Evolutionary conservation across 495 filamentous ascomycete genomes (phyloP).

Genomic region (Beverwykella pulmonaria): DNA sequence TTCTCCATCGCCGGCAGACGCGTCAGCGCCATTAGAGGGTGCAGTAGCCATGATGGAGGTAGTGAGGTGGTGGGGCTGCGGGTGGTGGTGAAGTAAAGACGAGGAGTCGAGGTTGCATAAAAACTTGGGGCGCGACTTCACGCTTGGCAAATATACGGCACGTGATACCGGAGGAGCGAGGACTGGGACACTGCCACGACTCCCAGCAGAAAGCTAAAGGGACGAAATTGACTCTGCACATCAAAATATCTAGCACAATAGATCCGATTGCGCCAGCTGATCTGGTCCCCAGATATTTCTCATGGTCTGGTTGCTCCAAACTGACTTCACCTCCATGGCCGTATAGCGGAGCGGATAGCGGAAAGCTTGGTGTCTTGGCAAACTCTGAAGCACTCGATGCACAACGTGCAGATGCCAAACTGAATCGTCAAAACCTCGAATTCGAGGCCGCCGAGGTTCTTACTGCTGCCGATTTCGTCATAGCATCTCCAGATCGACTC

Average conservation of each 20-base stretch:
- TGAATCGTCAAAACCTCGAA: neutral
- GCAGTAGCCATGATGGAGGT: constrained; percentile 55
- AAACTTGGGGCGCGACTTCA: neutral
- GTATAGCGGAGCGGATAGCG: too few relatives aligned
- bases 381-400: neutral
- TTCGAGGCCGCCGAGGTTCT: neutral
- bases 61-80: neutral
- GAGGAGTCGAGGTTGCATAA: neutral
- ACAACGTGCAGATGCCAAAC: neutral
- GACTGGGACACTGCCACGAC: too few relatives aligned
- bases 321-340: too few relatives aligned
- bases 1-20: constrained; percentile 2
- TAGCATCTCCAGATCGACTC: neutral
- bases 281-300: too few relatives aligned
- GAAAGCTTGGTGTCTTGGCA: too few relatives aligned
- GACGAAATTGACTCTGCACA: too few relatives aligned
- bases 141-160: neutral
- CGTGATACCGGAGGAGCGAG: neutral
- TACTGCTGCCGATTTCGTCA: too few relatives aligned
- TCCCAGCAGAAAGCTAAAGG: too few relatives aligned
- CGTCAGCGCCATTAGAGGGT: constrained; percentile 16
- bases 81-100: neutral
- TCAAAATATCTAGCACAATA: too few relatives aligned
- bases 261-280: too few relatives aligned
- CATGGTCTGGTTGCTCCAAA: too few relatives aligned